Base-by-base conservation (phyloP, 345 rosid species). In the Erucastrum elatum region DNA sequence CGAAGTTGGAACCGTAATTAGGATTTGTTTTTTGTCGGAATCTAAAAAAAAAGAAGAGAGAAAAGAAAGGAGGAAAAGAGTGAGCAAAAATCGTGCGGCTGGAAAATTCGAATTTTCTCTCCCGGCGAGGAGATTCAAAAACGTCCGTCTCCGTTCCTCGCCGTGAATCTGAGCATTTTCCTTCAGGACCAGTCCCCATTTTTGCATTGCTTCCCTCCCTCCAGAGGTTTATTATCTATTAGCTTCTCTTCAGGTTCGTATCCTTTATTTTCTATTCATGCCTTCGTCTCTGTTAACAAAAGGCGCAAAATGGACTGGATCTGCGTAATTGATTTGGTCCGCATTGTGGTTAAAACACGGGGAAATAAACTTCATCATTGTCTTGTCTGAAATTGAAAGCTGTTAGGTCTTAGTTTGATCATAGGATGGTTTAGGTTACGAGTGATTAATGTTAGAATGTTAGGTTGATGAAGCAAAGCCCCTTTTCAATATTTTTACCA, bases 221-320 rank as follows among this genome's bases (percentile, higher is more conserved):
- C 55, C 25, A 53, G 29, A 63, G 75, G 61, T 72, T 71, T 72
- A 79, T 75, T 72, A 79, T 75, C 35, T 65, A 26, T 35, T 11
- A 31, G 70, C 76, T 68, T 51, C 65, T 76, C 27, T 73, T 73
- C 77, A 73, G 83, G 84, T 78, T 49, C 80, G 79, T 75, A 1
- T 55, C 41, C 25, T 3, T 6, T n/a, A 1, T 76, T 62, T 10
- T 41, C 12, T 41, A 10, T 41, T 41, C 49, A 11, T 29, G 44
- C 11, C 16, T 67, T 44, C 9, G 61, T 17, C 64, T 56, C 70
- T 69, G 31, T 79, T 35, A 35, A 21, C 21, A 3, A 12, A 16
- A 64, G 21, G 55, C 8, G 39, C 1, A 63, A 8, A 79, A 37
- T 59, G 25, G 30, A 55, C 8, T 71, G 80, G 82, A 85, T 81